Evolutionary conservation across 805 yeast species (phyloP).

Genomic region (Candida methanosorbosa): DNA sequence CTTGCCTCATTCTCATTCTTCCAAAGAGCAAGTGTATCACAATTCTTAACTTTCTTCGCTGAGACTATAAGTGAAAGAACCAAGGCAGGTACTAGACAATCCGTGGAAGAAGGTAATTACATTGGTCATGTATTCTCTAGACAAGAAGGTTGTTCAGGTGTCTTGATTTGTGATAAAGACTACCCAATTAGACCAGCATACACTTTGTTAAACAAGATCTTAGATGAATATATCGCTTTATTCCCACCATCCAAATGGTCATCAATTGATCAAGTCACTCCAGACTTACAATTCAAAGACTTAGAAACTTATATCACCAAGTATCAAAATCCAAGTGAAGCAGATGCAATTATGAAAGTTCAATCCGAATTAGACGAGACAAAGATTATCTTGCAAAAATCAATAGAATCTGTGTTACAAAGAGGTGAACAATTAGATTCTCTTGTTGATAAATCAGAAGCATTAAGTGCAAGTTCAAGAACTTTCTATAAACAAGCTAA

Average conservation of each 20-base stretch:
- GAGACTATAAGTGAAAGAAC: constrained; percentile 89
- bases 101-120: constrained; percentile 86
- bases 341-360: constrained; percentile 93
- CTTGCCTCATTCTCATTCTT: constrained; percentile 82
- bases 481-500: constrained; percentile 97
- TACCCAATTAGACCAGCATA: constrained; percentile 97
- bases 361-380: constrained; percentile 98
- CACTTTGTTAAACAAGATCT: constrained; percentile 79
- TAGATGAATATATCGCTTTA: constrained; percentile 82
- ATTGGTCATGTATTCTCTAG: constrained; percentile 89
- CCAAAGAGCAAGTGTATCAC: constrained; percentile 66
- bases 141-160: constrained; percentile 86
- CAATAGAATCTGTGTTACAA: constrained; percentile 87
- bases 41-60: constrained; percentile 91
- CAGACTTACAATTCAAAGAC: constrained; percentile 44
- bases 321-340: constrained; percentile 96
- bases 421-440: constrained; percentile 95
- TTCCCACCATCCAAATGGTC: constrained; percentile 73
- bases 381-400: constrained; percentile 90
- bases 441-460: constrained; percentile 91
- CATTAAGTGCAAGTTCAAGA: constrained; percentile 77
- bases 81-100: constrained; percentile 81
- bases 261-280: constrained; percentile 33
- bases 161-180: constrained; percentile 86
- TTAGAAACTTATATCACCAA: constrained; percentile 65